Base-by-base conservation (phyloP, 345 rosid genomes). In the Salix koriyanagi region DNA sequence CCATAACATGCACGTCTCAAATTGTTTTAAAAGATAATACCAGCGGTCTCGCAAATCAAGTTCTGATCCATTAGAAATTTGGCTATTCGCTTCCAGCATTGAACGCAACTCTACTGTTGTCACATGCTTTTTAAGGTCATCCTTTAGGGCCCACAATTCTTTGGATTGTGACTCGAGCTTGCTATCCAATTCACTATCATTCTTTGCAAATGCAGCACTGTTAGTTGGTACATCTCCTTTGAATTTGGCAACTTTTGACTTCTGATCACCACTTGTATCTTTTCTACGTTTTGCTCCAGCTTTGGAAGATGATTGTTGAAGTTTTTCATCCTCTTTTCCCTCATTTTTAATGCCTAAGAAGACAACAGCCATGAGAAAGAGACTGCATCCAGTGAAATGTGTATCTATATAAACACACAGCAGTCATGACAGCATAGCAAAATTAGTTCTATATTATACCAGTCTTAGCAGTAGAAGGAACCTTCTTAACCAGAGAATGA, bases 71-170 rank as follows among this genome's bases (percentile, higher is more conserved):
- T 90, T 75, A 62, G 94, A 79, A 80, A 90, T 92, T 82, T 96
- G 98, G 79, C 66, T 86, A 83, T 93, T 93, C 74, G 75, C 77
- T 70, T 86, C 91, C 78, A 96, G 97, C 94, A 96, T 88, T 84
- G 88, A 87, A 48, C 94, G 94, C 88, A 93, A 39, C 89, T 91
- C 96, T 41, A 79, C 87, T 61, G 92, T 86, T 72, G 90, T 46
- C 41, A 91, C 94, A 84, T 92, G 79, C 86, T 88, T 90, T 86
- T 91, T 93, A 68, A 96, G 85, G 74, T 86, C 86, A 87, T 96
- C 98, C 87, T 93, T 96, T 78, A 96, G 79, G 48, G 87, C 86
- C 99, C 99, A 96, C 79, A 96, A 67, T 76, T 85, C 94, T 85
- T 89, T 93, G 73, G 84, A 83, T 82, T 96, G 98, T 30, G 87